Conservation (phyloP, 129 eudicot species). For the Flaveria sonorensis region DNA sequence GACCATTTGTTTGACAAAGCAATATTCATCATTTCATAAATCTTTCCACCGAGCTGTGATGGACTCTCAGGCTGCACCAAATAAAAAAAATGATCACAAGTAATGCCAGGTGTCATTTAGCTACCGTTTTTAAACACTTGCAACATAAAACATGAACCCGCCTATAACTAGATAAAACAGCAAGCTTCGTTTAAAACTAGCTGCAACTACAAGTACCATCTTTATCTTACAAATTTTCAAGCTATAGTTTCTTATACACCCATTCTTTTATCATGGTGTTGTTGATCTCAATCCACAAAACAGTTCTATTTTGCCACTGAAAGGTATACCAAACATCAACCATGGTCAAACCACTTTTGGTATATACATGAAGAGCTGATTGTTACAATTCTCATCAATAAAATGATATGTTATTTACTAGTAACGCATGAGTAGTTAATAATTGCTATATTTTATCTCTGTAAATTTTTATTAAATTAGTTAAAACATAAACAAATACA, state of each 20-base stretch:
- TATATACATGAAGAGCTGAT: not conserved
- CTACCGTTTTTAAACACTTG: not conserved
- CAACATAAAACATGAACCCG: not conserved
- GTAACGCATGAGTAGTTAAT: not conserved
- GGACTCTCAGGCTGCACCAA: constrained; percentile 92
- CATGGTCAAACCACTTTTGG: not conserved
- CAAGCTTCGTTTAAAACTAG: too few relatives aligned
- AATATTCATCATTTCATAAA: constrained; percentile 92
- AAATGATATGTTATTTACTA: not conserved
- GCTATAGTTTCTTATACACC: not conserved
- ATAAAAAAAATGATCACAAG: not conserved
- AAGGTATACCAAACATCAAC: not conserved
- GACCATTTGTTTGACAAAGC: constrained; percentile 85
- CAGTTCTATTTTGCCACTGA: not conserved
- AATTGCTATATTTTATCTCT: not conserved
- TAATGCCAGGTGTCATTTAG: not conserved
- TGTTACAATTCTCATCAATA: not conserved
- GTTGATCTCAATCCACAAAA: not conserved
- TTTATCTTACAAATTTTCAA: not conserved
- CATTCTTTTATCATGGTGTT: not conserved
- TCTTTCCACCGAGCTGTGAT: constrained; percentile 84
- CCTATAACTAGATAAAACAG: not conserved
- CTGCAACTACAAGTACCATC: not conserved
- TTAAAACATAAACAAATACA: not conserved
- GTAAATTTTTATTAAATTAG: not conserved